Conservation (phyloP, 2,329 filamentous ascomycete species). For the Dendrostoma leiphaemia region DNA sequence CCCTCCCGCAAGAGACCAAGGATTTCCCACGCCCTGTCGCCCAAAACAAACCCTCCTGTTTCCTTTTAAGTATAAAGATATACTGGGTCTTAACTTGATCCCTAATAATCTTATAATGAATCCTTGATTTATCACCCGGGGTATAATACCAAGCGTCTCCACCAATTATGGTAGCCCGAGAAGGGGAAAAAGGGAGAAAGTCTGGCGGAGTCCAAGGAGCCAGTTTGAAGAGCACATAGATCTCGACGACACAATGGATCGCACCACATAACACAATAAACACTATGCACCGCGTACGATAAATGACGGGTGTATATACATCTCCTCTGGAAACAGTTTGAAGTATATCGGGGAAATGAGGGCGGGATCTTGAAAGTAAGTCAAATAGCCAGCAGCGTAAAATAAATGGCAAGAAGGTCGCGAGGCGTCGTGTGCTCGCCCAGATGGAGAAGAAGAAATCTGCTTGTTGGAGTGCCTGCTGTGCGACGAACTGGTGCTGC, state of each 20-base stretch:
- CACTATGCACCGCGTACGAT: constrained; percentile 11
- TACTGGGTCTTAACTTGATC: too few relatives aligned
- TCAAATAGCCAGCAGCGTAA: constrained; percentile 7
- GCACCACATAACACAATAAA: constrained; percentile 18
- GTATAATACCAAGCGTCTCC: too few relatives aligned
- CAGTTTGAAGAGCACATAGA: background rate
- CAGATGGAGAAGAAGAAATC: background rate
- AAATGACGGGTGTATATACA: constrained; percentile 13
- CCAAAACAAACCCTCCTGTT: too few relatives aligned
- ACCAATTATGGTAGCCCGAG: too few relatives aligned
- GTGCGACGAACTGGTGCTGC: constrained; percentile 2
- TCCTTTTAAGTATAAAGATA: too few relatives aligned
- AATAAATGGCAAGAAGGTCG: constrained; percentile 12
- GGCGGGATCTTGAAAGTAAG: constrained; percentile 10
- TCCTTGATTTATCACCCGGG: too few relatives aligned
- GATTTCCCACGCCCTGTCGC: too few relatives aligned
- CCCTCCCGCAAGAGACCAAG: too few relatives aligned
- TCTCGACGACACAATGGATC: background rate
- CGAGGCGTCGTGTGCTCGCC: background rate
- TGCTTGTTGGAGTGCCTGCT: background rate
- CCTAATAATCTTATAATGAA: too few relatives aligned
- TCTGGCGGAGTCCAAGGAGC: background rate
- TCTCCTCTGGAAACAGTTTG: background rate
- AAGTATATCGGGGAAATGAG: constrained; percentile 8
- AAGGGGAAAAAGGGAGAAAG: background rate